Base-by-base conservation (phyloP, 352 stramenopile species). In the Phytophthora vignae region DNA sequence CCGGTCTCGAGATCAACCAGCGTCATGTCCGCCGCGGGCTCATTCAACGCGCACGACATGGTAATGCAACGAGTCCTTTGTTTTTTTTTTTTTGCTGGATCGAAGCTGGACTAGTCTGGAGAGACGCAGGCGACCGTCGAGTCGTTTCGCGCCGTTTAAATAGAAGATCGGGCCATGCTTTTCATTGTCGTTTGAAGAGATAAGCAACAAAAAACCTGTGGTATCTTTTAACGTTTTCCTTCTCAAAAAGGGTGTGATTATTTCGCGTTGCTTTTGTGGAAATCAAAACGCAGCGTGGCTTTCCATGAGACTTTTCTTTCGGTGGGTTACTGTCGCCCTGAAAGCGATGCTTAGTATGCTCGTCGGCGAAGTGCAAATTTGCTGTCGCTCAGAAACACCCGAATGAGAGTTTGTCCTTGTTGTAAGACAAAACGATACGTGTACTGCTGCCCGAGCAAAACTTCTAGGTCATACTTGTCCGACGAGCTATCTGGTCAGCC, bases 31-130 rank as follows among this genome's bases (percentile, higher is more conserved):
- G 77, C 74, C n/a, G 81, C 81, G 8, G 68, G 64, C 49, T 84
- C 60, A 64, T 90, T 90, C 50, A 88, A 58, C 17, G 83, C 60
- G 48, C 79, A 76, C 62, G 83, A 82, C 83, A 90, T 88, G n/a
- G 29, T 36, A 36, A 36, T 36, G 7, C 44, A 29, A 9, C 11
- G 31, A n/a, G 22, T 36, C 38, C n/a, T 25, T 9, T 62, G 11
- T 25, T 60, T 3, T 29, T 33, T 46, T 25, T 60, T 7, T 29
- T 36, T 46, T 63, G 17, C 25, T 25, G 29, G 25, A 42, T 62
- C 55, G 22, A 44, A 22, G 10, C 9, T 68, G n/a, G n/a, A 49
- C 15, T 21, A 22, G 42, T 21, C 38, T 61, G 25, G 36, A 55
- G 61, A 68, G 57, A 44, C 56, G 38, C 56, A 25, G n/a, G 29